These are phyloP conservation scores for Penicillium egyptiacum DNA, from an alignment of 495 filamentous ascomycete species.

Conservation along the genomic window DNA sequence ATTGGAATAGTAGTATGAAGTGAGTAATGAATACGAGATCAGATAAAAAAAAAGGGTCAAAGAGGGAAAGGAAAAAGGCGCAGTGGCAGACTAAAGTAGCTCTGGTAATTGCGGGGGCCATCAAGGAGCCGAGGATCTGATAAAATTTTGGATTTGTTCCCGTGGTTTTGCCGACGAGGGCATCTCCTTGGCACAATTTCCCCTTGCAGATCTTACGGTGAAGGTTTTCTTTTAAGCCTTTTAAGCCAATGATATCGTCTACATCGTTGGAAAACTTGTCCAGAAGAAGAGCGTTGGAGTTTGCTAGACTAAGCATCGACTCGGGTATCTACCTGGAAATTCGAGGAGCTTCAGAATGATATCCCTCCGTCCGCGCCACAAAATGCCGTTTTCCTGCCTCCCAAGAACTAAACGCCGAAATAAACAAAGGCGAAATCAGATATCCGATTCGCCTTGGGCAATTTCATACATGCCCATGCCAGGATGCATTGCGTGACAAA, in stretches of 20 bases:
- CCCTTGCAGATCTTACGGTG: conserved; percentile 1
- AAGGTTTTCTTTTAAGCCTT: too few species aligned
- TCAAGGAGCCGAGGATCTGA: conserved; percentile 34
- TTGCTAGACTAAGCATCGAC: conserved; percentile 53
- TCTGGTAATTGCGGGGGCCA: conserved; percentile 27
- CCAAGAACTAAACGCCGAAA: conserved; percentile 41
- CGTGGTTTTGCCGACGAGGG: conserved; percentile 20
- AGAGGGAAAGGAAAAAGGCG: conserved; percentile 3
- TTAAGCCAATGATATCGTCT: neutral
- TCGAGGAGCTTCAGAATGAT: conserved; percentile 52
- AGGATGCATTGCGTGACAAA: conserved; percentile 30
- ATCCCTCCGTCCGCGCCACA: conserved; percentile 49
- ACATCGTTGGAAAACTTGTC: conserved; percentile 13
- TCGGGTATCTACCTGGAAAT: conserved; percentile 53
- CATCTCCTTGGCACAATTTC: conserved; percentile 15
- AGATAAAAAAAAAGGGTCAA: neutral
- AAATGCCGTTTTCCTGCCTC: conserved; percentile 47
- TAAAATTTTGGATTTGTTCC: conserved; percentile 21
- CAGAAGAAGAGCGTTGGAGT: conserved; percentile 41
- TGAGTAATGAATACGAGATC: neutral
- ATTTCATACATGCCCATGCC: conserved; percentile 32
- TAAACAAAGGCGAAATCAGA: conserved; percentile 29
- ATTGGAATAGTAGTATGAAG: conserved; percentile 24
- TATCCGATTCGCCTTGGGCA: conserved; percentile 24
- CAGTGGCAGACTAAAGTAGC: conserved; percentile 21